phyloP scores from a whole-genome alignment of 1,139 yeast genomes.

The Blastobotrys proliferans region DNA sequence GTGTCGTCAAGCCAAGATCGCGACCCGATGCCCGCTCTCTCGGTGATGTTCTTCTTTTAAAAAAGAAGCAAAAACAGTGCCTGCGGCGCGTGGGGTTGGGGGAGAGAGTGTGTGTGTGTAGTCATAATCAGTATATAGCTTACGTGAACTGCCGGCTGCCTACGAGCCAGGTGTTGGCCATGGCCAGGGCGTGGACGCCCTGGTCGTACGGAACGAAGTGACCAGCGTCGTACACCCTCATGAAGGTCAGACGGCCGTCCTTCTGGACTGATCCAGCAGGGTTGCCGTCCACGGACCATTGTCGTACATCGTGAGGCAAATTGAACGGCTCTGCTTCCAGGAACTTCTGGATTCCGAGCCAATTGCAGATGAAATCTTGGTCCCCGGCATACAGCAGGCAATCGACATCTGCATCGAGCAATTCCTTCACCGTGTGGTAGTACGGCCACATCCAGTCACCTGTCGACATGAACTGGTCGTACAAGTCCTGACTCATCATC shows the following conservation, averaged over 20 bases:
- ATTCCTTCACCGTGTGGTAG: conserved; percentile 55
- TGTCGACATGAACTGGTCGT: conserved; percentile 65
- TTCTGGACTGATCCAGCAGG: conserved; percentile 38
- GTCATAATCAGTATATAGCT: no score
- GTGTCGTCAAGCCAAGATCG: background rate
- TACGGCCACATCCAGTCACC: conserved; percentile 64
- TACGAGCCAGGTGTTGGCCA: conserved; percentile 67
- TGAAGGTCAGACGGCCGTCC: conserved; percentile 50
- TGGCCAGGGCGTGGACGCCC: conserved; percentile 60
- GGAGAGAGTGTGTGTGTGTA: no score
- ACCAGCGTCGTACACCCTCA: conserved; percentile 58
- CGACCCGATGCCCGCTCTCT: background rate
- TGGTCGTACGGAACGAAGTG: conserved; percentile 71
- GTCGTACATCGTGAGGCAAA: conserved; percentile 42
- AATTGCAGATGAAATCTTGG: conserved; percentile 83
- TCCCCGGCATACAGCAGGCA: conserved; percentile 83
- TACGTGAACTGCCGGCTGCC: no score
- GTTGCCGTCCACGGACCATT: conserved; percentile 56
- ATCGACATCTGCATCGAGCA: conserved; percentile 56
- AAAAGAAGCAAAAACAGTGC: no score
- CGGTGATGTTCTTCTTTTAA: no score
- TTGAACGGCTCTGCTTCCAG: conserved; percentile 53
- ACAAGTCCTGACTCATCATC: conserved; percentile 57
- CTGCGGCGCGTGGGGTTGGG: no score
- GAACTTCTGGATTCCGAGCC: conserved; percentile 88